Base-by-base conservation (phyloP, 1,284 basidiomycete species). In the Pseudozyma sp. region DNA sequence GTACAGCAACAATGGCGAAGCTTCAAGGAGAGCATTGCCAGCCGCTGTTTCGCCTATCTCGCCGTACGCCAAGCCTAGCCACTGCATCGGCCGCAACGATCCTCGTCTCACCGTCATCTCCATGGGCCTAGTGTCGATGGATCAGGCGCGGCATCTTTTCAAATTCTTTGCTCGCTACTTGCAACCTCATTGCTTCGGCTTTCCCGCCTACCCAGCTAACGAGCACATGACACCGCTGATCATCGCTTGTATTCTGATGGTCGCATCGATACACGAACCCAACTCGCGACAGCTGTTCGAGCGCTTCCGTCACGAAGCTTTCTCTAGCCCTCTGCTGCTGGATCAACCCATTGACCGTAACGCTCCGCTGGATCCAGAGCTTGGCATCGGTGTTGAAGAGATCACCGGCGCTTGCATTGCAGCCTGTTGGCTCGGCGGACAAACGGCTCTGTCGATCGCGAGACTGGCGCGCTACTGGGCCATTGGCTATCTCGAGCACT, bases 341-440 rank as follows among this genome's bases (percentile, higher is more conserved):
- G 70, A 77, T 19, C 70, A 77, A 51, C 61, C 60, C 13, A 70
- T 79, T 54, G 54, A 74, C 38, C 65, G 54, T 5, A 38, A 59
- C 31, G 69, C 62, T 13, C 54, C 68, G 8, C 75, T 82, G 21
- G 77, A 82, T 48, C 80, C 79, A 7, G 80, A 82, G 56, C 66
- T 81, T 7, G 80, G 80, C 39, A 78, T 82, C 40, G 80, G 80
- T 12, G 79, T 82, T 12, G 80, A 82, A 55, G 80, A 82, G 61
- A 82, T 82, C 56, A 81, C 76, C 3, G 79, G 79, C 9, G 79
- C 77, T 5, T 81, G 78, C 55, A 76, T 80, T 11, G 79, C 77
- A 8, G 70, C 72, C 9, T 73, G 64, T 38, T 82, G 78, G 78
- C 65, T 81, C 1, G 74, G 77, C 5, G 78, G 77, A 4, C 70